Percentiles rank a stretch among this genome's conserved stretches.
These are phyloP conservation scores for Fusarium temperatum DNA, from an alignment of 2,329 filamentous ascomycete species.

Conservation along the genomic window DNA sequence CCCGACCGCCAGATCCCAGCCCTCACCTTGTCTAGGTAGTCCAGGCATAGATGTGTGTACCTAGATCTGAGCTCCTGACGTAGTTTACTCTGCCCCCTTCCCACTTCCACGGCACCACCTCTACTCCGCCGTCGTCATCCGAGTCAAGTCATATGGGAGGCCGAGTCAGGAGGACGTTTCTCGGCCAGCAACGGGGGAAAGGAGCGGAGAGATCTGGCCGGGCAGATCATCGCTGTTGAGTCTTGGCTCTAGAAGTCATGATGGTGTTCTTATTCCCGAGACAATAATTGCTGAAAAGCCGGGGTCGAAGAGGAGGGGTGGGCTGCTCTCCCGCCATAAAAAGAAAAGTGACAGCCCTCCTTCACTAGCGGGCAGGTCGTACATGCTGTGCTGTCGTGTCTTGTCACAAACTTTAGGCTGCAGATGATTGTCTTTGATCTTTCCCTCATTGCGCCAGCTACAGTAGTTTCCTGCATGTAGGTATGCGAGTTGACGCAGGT, in stretches of 20 bases:
- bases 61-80: constrained; percentile 35
- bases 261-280: constrained; percentile 18
- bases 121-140: constrained; percentile 38
- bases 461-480: constrained; percentile 31
- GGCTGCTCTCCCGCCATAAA: constrained; percentile 21
- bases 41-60: background rate
- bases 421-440: constrained; percentile 25
- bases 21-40: constrained; percentile 15
- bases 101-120: constrained; percentile 27
- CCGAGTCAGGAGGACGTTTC: constrained; percentile 40
- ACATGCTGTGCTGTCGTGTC: constrained; percentile 20
- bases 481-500: constrained; percentile 39
- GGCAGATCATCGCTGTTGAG: background rate
- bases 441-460: constrained; percentile 31
- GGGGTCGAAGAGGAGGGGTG: constrained; percentile 3
- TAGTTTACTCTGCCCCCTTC: constrained; percentile 17
- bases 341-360: constrained; percentile 23
- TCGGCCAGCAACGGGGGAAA: constrained; percentile 32
- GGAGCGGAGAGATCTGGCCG: background rate
- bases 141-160: constrained; percentile 43
- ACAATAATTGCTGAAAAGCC: constrained; percentile 9
- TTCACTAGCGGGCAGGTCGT: constrained; percentile 16
- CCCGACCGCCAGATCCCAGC: constrained; percentile 22
- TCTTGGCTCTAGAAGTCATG: background rate
- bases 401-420: constrained; percentile 26